Base-by-base conservation (phyloP, 2,329 filamentous ascomycete species). In the Colletotrichum agaves region DNA sequence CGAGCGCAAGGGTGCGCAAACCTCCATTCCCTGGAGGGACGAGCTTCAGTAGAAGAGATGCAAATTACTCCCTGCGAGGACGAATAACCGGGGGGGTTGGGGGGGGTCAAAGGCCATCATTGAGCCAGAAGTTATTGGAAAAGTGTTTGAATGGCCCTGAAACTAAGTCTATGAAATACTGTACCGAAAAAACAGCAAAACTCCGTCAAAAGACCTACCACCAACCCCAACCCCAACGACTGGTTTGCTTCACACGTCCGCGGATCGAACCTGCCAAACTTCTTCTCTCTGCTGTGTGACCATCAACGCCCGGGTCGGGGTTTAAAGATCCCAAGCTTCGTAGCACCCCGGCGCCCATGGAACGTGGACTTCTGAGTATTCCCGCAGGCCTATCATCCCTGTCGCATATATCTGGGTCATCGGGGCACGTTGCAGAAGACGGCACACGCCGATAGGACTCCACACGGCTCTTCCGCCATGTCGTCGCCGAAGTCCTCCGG, bases 11-110 rank as follows among this genome's bases (percentile, higher is more conserved):
- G 80, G 80, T n/a, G 80, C 80, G 13, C 81, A 82, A 60, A 72
- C 77, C 47, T 82, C 81, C 43, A 82, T 82, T 67, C 81, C 81
- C 1, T 82, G 81, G 81, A 80, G 77, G 71, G 77, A 82, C 62
- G 80, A 82, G 73, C 71, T 82, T 41, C 44, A 55, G 50, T 68
- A 60, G 15, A 33, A 10, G n/a, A 12, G 21, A 12, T 41, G 37
- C 31, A 56, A 41, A 52, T 57, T 52, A 35, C 47, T 27, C 21
- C 47, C 47, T n/a, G 49, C 62, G 44, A 63, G 15, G n/a, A 27
- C 12, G 10, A n/a, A n/a, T n/a, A n/a, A n/a, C n/a, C n/a, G n/a
- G n/a, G n/a, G n/a, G n/a, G n/a, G n/a, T n/a, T n/a, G n/a, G n/a
- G n/a, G n/a, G n/a, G n/a, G n/a, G n/a, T n/a, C 23, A 52, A 35